phyloP scores from a whole-genome alignment of 2,329 filamentous ascomycete genomes.

The Fusarium sp. region DNA sequence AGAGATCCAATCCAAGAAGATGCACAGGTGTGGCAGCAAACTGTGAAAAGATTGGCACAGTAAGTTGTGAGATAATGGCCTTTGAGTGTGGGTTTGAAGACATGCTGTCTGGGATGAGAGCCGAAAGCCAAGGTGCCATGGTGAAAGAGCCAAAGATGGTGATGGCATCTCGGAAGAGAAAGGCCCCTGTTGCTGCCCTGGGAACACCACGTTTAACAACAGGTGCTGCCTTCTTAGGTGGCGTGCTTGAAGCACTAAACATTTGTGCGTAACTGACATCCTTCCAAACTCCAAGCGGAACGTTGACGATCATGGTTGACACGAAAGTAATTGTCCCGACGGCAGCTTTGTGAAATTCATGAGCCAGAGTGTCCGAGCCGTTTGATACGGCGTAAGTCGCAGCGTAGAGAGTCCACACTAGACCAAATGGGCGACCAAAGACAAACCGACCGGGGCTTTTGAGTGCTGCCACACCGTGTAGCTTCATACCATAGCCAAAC shows the following conservation, averaged over 20 bases:
- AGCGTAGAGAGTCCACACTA: slow-evolving; percentile 45
- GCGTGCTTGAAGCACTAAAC: slow-evolving; percentile 32
- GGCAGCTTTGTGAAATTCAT: slow-evolving; percentile 37
- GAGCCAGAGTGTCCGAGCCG: slow-evolving; percentile 39
- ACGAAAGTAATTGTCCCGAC: slow-evolving; percentile 41
- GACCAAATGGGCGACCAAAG: slow-evolving; percentile 37
- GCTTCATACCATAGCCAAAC: slow-evolving; percentile 21
- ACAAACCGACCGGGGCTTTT: slow-evolving; percentile 39
- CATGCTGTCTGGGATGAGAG: slow-evolving; percentile 40
- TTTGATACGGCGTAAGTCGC: slow-evolving; percentile 45
- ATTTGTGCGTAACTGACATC: slow-evolving; percentile 46
- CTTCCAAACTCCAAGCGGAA: slow-evolving; percentile 46
- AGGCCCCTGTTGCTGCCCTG: slow-evolving; percentile 38
- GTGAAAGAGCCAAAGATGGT: slow-evolving; percentile 48
- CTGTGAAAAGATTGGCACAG: slow-evolving; percentile 45
- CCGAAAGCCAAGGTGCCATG: slow-evolving; percentile 41
- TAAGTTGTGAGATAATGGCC: slow-evolving; percentile 42
- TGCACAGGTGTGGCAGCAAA: slow-evolving; percentile 46
- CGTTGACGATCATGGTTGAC: slow-evolving; percentile 45
- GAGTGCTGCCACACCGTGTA: slow-evolving; percentile 22
- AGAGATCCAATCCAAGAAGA: slow-evolving; percentile 40
- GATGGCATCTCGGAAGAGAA: slow-evolving; percentile 44
- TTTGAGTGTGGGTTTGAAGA: slow-evolving; percentile 39
- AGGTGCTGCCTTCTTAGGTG: slow-evolving; percentile 2
- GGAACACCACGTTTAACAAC: slow-evolving; percentile 27